Evolutionary conservation across 371 early-diverging fungal genomes (phyloP), one percentile per base, ranked within the genome.

Genomic region (Mucor piriformis): DNA sequence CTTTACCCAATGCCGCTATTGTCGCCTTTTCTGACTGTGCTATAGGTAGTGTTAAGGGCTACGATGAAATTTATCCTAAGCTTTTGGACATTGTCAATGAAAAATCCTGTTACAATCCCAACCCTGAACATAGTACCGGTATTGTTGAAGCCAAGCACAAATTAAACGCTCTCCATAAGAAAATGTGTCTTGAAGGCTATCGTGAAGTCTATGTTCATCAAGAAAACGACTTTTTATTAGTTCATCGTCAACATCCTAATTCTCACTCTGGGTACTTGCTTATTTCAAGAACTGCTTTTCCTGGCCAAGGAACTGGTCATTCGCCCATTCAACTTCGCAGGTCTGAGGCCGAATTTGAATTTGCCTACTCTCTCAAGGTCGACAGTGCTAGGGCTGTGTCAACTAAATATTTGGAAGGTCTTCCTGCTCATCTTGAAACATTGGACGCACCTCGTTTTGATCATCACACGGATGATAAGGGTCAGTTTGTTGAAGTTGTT

Each of bases 161-260:
- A 23, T 70, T 98, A 35, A 83, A 91, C 58, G 60, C 69, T 12
- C 73, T 96, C 16, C 99, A 97, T 68, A 59, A 74, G 8, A 83
- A 90, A 48, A 85, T 97, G 85, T 90, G 93, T 0, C 64, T 87
- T 21, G 85, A 92, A 49, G 92, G 92, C 2, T 96, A 84, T 67
- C 83, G 77, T 23, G 97, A 97, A 64, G 89, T 95, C 11, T 92
- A 95, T 74, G 97, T 98, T 12, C 92, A 96, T 70, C 95, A 95
- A 51, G 95, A 97, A 66, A 86, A 88, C 58, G 94, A 92, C 77
- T 95, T 88, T 55, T 86, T 97, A 34, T 83, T 92, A 13, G 88
- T 98, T 0, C 95, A 96, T 67, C 88, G 99, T 6, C 86, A 94
- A 49, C 91, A 97, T 68, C 96, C 98, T 2, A 76, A 86, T 13